These are phyloP conservation scores for Crithidia thermophila DNA, from an alignment of 208 protist genomes.

Conservation along the genomic window DNA sequence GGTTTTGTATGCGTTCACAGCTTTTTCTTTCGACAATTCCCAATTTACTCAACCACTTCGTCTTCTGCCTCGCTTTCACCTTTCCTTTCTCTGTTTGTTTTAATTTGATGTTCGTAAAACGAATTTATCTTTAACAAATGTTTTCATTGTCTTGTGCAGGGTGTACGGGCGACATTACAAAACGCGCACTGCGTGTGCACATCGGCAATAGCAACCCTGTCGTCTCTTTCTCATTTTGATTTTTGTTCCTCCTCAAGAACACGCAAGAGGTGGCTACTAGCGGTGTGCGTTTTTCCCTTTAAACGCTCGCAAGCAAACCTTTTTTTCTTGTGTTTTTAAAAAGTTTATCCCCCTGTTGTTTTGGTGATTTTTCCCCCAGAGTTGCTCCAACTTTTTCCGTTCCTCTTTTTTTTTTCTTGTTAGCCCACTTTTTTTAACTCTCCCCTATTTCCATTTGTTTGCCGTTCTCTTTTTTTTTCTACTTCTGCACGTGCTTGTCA, in stretches of 20 bases:
- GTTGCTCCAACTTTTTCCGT: background rate
- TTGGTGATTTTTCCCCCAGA: background rate
- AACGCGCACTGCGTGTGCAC: background rate
- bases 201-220: background rate
- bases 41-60: too few species aligned
- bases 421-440: background rate
- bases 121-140: too few species aligned
- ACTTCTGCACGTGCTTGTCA: background rate
- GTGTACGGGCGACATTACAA: too few species aligned
- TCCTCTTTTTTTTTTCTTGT: slow-evolving; percentile 11
- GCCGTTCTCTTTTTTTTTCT: slow-evolving; percentile 12
- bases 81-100: slow-evolving; percentile 7
- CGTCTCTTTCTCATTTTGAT: background rate
- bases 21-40: too few species aligned
- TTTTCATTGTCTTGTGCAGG: background rate
- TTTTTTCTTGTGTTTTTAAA: too few species aligned
- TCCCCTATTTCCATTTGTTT: background rate
- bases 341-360: background rate
- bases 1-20: too few species aligned
- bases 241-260: background rate
- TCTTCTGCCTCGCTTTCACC: background rate
- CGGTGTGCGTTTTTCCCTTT: too few species aligned
- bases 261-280: too few species aligned
- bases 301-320: too few species aligned
- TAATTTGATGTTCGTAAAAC: too few species aligned